Evolutionary conservation across 2,329 filamentous ascomycete species (phyloP).

Genomic region (Lomentospora prolificans): DNA sequence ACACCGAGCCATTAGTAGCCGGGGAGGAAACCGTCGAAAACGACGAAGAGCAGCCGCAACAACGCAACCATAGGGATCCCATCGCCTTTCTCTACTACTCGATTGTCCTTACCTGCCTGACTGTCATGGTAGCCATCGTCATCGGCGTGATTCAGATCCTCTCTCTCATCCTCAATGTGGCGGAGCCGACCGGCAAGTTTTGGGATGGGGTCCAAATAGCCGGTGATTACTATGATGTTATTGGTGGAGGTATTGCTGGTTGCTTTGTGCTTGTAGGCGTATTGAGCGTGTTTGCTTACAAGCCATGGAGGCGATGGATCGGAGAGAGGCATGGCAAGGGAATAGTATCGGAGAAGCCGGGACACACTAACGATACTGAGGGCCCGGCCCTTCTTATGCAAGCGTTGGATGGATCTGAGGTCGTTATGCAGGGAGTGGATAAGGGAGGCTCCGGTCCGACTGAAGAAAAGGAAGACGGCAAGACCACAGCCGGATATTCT

Average conservation of each 20-base stretch:
- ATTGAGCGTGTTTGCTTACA: background rate
- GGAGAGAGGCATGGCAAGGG: background rate
- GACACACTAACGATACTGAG: too few species aligned
- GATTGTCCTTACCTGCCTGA: slow-evolving; percentile 74
- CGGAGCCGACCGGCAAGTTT: background rate
- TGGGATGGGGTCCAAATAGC: slow-evolving; percentile 3
- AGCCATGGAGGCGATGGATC: slow-evolving; percentile 1
- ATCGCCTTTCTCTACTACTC: slow-evolving; percentile 95
- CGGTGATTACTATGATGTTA: slow-evolving; percentile 1
- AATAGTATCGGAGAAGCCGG: background rate
- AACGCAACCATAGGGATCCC: slow-evolving; percentile 44
- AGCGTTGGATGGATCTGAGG: background rate
- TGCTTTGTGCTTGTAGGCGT: slow-evolving; percentile 1
- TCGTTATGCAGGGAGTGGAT: background rate
- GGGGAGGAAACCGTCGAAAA: background rate
- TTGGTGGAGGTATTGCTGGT: background rate
- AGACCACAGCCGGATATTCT: too few species aligned
- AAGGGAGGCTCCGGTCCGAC: background rate
- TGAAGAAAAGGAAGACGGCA: background rate
- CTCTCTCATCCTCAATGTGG: slow-evolving; percentile 64
- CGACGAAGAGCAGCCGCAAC: background rate
- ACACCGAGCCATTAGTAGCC: background rate
- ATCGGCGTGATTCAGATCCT: slow-evolving; percentile 82
- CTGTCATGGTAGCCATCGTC: slow-evolving; percentile 71
- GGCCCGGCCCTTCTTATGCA: background rate